A percentile compares a stretch with the other conserved stretches of the same genome.
phyloP scores from a whole-genome alignment of 306 rosid species.

The Vigna trinervia region DNA sequence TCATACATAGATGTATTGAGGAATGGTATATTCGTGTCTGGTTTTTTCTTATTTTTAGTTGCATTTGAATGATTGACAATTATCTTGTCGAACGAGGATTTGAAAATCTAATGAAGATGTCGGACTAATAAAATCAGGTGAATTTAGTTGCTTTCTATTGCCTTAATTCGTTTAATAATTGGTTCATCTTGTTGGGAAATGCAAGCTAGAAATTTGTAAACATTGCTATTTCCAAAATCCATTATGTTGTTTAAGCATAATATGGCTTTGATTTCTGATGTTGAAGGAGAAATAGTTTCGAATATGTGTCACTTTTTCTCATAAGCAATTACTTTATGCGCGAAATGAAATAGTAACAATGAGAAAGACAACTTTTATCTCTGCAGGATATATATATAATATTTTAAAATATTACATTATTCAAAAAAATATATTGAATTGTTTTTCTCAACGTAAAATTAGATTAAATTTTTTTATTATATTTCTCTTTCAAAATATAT shows the following conservation, averaged over 20 bases:
- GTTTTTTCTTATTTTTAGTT: not conserved
- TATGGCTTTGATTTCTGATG: not conserved
- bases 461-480: no score
- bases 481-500: no score
- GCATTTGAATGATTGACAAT: slow-evolving; percentile 12
- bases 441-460: no score
- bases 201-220: not conserved
- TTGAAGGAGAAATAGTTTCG: not conserved
- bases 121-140: not conserved
- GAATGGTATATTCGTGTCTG: not conserved
- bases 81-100: not conserved
- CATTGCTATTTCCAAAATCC: not conserved
- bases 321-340: no score
- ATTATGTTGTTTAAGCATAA: slow-evolving; percentile 1
- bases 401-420: no score
- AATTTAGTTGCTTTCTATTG: not conserved
- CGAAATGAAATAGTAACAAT: no score
- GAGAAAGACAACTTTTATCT: no score
- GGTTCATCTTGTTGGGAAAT: not conserved
- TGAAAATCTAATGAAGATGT: slow-evolving; percentile 26
- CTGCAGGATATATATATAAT: no score
- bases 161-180: not conserved
- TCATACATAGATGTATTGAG: not conserved
- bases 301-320: no score
- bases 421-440: no score